These are phyloP conservation scores for Aspergillus sp. DNA, from an alignment of 2,329 filamentous ascomycete genomes.

Conservation along the genomic window DNA sequence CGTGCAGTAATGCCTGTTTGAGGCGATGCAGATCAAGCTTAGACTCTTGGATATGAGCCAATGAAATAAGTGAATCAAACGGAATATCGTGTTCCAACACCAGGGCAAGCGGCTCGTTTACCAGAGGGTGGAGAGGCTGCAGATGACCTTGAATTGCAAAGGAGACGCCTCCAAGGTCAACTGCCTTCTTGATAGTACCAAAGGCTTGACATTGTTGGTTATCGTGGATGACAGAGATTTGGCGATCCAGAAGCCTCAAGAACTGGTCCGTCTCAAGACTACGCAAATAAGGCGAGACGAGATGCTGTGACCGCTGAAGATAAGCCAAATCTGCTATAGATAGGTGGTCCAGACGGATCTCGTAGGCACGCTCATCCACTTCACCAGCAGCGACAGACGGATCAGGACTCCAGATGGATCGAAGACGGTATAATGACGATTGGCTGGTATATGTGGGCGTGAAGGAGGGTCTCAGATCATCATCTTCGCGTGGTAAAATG, in stretches of 20 bases:
- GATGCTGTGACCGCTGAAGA: slow-evolving; percentile 35
- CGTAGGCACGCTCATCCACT: slow-evolving; percentile 26
- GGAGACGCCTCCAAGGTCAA: slow-evolving; percentile 31
- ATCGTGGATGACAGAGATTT: slow-evolving; percentile 38
- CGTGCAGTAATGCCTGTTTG: slow-evolving; percentile 37
- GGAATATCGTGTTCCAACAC: slow-evolving; percentile 30
- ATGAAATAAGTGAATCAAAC: slow-evolving; percentile 28
- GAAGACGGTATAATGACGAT: slow-evolving; percentile 46
- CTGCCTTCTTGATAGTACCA: slow-evolving; percentile 24
- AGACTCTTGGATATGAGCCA: slow-evolving; percentile 44
- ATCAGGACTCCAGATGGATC: slow-evolving; percentile 37
- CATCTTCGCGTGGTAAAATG: slow-evolving; percentile 57
- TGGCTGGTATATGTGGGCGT: slow-evolving; percentile 44
- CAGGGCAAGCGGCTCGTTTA: slow-evolving; percentile 44
- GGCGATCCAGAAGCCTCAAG: slow-evolving; percentile 33
- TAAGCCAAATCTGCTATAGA: slow-evolving; percentile 38
- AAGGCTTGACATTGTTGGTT: slow-evolving; percentile 36
- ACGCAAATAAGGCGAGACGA: slow-evolving; percentile 26
- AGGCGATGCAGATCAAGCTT: slow-evolving; percentile 42
- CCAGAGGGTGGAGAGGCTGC: slow-evolving; percentile 45
- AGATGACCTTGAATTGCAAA: slow-evolving; percentile 31
- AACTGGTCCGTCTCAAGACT: slow-evolving; percentile 19
- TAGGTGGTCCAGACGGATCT: slow-evolving; percentile 44
- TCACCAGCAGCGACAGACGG: slow-evolving; percentile 17
- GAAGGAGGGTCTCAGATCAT: slow-evolving; percentile 19